phyloP scores from a whole-genome alignment of 441 rosid species.

The Pelargonium citronellum region DNA sequence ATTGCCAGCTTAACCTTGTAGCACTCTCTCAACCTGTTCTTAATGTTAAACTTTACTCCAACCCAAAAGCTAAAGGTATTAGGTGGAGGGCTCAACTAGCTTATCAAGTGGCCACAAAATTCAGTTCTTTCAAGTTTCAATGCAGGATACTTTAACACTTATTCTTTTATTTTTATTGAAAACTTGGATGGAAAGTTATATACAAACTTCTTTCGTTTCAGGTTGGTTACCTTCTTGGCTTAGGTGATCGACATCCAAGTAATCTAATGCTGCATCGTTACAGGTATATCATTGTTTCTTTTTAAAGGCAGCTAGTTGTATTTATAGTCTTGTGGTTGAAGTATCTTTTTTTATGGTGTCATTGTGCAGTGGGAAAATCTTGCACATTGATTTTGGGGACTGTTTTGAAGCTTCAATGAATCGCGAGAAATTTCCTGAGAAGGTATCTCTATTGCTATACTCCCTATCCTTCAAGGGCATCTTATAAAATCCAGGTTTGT shows the following conservation, averaged over 20 bases:
- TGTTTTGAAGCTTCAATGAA: constrained; percentile 99
- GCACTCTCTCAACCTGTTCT: too few relatives aligned
- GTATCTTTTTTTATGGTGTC: constrained; percentile 15
- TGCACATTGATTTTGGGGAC: constrained; percentile 99
- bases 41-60: too few relatives aligned
- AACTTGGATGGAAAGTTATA: not conserved
- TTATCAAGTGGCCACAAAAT: too few relatives aligned
- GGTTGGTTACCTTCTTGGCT: constrained; percentile 99
- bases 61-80: too few relatives aligned
- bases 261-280: constrained; percentile 91
- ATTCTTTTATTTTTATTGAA: not conserved
- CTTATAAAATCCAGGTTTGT: not conserved
- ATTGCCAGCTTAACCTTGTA: too few relatives aligned
- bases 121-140: too few relatives aligned
- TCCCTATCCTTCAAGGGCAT: not conserved
- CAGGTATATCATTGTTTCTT: constrained; percentile 46
- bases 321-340: not conserved
- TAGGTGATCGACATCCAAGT: constrained; percentile 99
- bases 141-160: not conserved
- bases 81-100: too few relatives aligned
- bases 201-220: constrained; percentile 34
- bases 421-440: constrained; percentile 97
- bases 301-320: constrained; percentile 7
- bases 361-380: constrained; percentile 75
- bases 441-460: constrained; percentile 39